Evolutionary conservation across 805 yeast genomes (phyloP), one percentile per base, ranked within the genome.

Genomic region (Scheffersomyces lignosus): DNA sequence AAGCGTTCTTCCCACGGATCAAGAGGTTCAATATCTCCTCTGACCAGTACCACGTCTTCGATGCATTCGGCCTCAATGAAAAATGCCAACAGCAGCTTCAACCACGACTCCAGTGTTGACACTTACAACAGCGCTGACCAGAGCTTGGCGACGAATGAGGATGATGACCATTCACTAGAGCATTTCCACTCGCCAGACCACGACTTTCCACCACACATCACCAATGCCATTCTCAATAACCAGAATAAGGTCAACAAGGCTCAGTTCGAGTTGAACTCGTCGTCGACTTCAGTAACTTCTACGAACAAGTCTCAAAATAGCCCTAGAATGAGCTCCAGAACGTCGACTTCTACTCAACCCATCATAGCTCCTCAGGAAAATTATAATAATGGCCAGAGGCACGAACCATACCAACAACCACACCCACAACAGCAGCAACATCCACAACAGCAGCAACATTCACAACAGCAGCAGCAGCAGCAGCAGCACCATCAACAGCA

Each of bases 1-100:
- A 44, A 47, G 16, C 42, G 52, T 28, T 49, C 47, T 33, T 54
- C 62, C 8, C 44, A n/a, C n/a, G n/a, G n/a, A n/a, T n/a, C n/a
- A n/a, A n/a, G 49, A 20, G 43, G 40, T 20, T 48, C 60, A 17
- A 36, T 57, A 18, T 51, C 62, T 26, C 58, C 64, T 7, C 59
- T 48, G 29, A 47, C 58, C 15, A 54, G 62, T 22, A 31, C 47
- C n/a, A 43, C 48, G 27, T 51, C 62, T 5, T 16, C 47, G 18
- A n/a, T n/a, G n/a, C n/a, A n/a, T n/a, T n/a, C n/a, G n/a, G n/a
- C n/a, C n/a, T n/a, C n/a, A n/a, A n/a, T n/a, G n/a, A n/a, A n/a
- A n/a, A n/a, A n/a, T n/a, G n/a, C n/a, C n/a, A 15, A 24, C 29
- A 17, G 26, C 12, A 31, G 25, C 34, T 18, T 29, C 30, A 16